Percentiles rank a stretch among this genome's conserved stretches.
phyloP scores from a whole-genome alignment of 768 basidiomycete species.

The Pleurotus citrinopileatus region DNA sequence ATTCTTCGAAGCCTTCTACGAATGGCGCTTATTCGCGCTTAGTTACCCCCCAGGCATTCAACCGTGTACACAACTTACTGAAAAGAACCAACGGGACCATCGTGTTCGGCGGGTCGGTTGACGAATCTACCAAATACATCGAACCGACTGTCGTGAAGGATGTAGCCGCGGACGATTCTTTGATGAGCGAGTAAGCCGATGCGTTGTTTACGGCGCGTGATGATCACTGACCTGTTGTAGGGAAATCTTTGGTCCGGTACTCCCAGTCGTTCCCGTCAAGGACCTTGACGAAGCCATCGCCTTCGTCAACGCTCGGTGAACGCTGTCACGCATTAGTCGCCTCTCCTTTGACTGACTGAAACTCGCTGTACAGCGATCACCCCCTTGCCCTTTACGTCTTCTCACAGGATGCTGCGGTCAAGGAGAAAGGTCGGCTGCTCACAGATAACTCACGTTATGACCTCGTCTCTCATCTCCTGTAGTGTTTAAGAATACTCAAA shows the following conservation, averaged over 20 bases:
- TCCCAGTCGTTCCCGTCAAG: constrained; percentile 75
- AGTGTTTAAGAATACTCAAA: constrained; percentile 72
- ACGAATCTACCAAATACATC: constrained; percentile 58
- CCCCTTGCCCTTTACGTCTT: constrained; percentile 82
- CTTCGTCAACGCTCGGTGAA: constrained; percentile 59
- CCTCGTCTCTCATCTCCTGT: background rate
- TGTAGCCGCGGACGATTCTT: constrained; percentile 58
- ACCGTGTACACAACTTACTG: constrained; percentile 60
- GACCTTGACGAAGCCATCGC: constrained; percentile 68
- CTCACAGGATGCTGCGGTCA: constrained; percentile 53
- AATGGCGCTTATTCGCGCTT: constrained; percentile 50
- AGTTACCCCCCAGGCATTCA: constrained; percentile 48
- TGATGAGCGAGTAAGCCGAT: constrained; percentile 72
- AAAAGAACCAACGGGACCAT: constrained; percentile 65
- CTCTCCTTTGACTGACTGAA: background rate
- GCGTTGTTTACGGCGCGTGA: background rate
- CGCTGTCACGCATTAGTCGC: background rate
- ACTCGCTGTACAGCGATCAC: constrained; percentile 45
- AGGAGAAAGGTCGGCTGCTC: constrained; percentile 51
- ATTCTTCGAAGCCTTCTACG: constrained; percentile 40
- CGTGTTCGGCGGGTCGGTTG: constrained; percentile 60
- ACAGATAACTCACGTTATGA: background rate
- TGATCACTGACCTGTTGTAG: constrained; percentile 30
- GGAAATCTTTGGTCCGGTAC: constrained; percentile 82
- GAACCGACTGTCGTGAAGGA: constrained; percentile 72